Base-by-base conservation (phyloP, 129 eudicot genomes). In the Chrysanthemum lavandulifolium region DNA sequence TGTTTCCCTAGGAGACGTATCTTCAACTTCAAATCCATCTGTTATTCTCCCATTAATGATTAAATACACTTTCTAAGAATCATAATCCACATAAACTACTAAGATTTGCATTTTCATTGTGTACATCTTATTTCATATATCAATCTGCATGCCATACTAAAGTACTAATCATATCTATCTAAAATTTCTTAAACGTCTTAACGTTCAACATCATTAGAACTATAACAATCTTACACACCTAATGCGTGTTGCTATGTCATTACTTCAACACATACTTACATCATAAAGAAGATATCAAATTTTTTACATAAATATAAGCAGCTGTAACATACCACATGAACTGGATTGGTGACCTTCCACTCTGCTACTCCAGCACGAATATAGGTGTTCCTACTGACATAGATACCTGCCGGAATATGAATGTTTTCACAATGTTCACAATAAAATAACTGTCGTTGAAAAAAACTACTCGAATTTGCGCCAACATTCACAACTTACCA, bases 361-460 rank as follows among this genome's bases (percentile, higher is more conserved):
- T 90, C 98, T 54, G 98, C 98, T 71, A 90, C 81, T 63, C 97
- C 97, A 50, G 98, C 89, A 69, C 93, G 97, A 61, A 90, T 94
- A 66, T 94, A 94, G 71, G 98, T 94, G 71, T 94, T 94, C 82
- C 96, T 86, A 74, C 98, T 94, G 47, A 94, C 96, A 80, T 94
- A 94, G 13, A 94, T 79, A 71, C 97, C 98, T 94, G 81, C 64
- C 53, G 6, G 27, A 33, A 61, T 33, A 73, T 45, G 29, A 54
- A 71, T 52, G 61, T 23, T 51, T 59, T 71, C 71, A 68, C 65
- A 55, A 33, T 4, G 31, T 36, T 67, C 47, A 50, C 7, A 50
- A 6, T 15, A 25, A 57, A 40, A 48, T n/a, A 67, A 11, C 49
- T n/a, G 61, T 31, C 29, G 15, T 29, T 52, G 56, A 31, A 66